phyloP scores from a whole-genome alignment of 1,284 basidiomycete genomes.

The Trichosporon sp. region DNA sequence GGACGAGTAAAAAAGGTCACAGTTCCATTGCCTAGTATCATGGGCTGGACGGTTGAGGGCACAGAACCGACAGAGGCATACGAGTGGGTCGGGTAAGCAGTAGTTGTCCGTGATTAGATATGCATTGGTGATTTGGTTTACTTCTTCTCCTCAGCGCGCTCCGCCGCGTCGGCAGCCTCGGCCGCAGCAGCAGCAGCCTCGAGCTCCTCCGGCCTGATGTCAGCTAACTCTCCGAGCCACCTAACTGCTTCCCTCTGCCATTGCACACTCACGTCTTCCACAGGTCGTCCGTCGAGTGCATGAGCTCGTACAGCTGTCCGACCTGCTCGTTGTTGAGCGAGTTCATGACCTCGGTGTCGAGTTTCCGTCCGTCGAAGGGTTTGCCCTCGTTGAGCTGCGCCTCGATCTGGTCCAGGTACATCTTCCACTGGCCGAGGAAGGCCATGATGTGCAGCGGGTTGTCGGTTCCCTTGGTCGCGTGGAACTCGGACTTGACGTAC shows the following conservation, averaged over 20 bases:
- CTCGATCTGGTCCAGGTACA: constrained; percentile 74
- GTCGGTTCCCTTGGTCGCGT: constrained; percentile 71
- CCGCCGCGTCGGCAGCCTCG: constrained; percentile 22
- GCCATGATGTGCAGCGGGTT: constrained; percentile 89
- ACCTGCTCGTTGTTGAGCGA: constrained; percentile 88
- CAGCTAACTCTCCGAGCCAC: background rate
- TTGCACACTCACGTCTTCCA: constrained; percentile 64
- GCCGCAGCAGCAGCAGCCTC: constrained; percentile 26
- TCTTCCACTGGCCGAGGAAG: constrained; percentile 90
- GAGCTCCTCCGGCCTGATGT: constrained; percentile 30
- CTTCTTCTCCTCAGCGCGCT: constrained; percentile 20
- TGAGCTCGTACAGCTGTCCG: constrained; percentile 86
- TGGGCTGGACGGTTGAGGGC: constrained; percentile 35
- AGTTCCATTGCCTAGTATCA: constrained; percentile 36
- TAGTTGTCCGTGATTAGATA: background rate
- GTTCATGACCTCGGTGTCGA: constrained; percentile 76
- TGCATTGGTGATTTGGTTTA: constrained; percentile 4
- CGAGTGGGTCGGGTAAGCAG: constrained; percentile 35
- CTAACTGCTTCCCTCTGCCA: too few species aligned
- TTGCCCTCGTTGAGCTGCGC: constrained; percentile 31
- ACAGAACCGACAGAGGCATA: constrained; percentile 39
- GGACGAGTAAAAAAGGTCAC: constrained; percentile 59
- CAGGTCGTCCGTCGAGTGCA: constrained; percentile 82
- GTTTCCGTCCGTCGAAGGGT: constrained; percentile 66
- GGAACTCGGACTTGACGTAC: constrained; percentile 88